Evolutionary conservation across 139 green algal species (phyloP), one percentile per base, ranked within the genome.

Genomic region (Chlorella sp.): DNA sequence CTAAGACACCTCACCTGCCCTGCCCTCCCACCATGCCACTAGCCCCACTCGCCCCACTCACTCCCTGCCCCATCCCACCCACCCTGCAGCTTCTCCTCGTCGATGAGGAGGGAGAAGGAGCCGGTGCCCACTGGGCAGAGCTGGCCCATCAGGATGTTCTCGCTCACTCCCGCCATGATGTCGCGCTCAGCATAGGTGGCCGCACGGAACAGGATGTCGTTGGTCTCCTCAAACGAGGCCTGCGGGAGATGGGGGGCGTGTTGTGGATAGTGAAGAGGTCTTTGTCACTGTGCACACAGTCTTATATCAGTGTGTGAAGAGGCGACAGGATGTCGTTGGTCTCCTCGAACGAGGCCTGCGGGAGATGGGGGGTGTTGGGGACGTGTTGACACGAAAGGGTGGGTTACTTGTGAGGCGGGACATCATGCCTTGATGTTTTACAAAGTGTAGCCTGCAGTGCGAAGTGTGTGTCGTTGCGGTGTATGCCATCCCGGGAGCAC

Each of bases 111-210:
- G 61, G 95, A 95, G 87, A 99, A 99, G 80, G 93, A 93, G 80
- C 98, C 97, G 11, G 97, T 99, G 90, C 97, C 97, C 81, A 98
- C 86, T 5, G 97, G 97, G 89, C 95, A 97, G 89, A 98, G 91
- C 92, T 98, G 96, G 42, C 98, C 98, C 87, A 99, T 94, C 94
- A 99, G 98, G 94, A 99, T 99, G 94, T 99, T 99, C 91, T 99
- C 97, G 7, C 93, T 97, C 64, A 99, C 97, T 66, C 98, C 97
- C 76, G 84, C 87, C 93, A 99, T 95, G 32, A 71, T 36, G 92
- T 99, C 97, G 4, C 82, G 89, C 94, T 99, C 97, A 4, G 91
- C 91, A 91, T 94, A 97, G n/a, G 91, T 93, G 2, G 95, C 94
- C 12, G 96, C 97, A 73, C 97, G 95, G 89, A 98, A 96, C 60